Percentiles rank a stretch among this genome's conserved stretches.
Conservation (phyloP, 1,284 basidiomycete species). For the Melampsora americana region DNA sequence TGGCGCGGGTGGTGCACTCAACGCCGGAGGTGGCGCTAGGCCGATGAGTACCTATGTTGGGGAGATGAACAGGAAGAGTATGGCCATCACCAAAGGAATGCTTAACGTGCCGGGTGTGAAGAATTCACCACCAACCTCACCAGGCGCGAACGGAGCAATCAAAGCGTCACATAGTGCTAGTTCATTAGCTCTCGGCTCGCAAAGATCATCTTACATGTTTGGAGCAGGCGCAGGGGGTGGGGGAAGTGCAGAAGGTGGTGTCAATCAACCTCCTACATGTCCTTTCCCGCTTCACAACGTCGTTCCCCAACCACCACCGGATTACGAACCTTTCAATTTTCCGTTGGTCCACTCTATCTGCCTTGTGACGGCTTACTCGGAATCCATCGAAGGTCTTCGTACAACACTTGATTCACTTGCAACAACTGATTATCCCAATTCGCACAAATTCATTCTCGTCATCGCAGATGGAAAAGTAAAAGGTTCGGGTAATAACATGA, state of each 20-base stretch:
- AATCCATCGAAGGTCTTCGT: slow-evolving; percentile 90
- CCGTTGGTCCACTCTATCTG: slow-evolving; percentile 90
- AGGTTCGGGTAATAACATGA: slow-evolving; percentile 79
- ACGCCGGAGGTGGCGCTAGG: slow-evolving; percentile 8
- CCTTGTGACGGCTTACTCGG: slow-evolving; percentile 96
- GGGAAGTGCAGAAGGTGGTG: slow-evolving; percentile 22
- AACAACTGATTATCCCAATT: slow-evolving; percentile 97
- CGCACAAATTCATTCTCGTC: slow-evolving; percentile 90
- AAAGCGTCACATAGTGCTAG: slow-evolving; percentile 21
- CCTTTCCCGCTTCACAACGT: slow-evolving; percentile 89
- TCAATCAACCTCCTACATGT: slow-evolving; percentile 57
- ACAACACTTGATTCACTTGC: slow-evolving; percentile 96
- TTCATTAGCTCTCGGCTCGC: slow-evolving; percentile 41
- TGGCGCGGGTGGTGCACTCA: background rate
- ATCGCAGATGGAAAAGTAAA: slow-evolving; percentile 99
- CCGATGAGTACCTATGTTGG: slow-evolving; percentile 60
- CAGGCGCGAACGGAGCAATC: slow-evolving; percentile 10
- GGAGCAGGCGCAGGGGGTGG: slow-evolving; percentile 9
- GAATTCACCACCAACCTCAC: slow-evolving; percentile 37
- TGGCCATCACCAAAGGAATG: slow-evolving; percentile 29
- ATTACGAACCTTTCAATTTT: slow-evolving; percentile 94
- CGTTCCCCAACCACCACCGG: slow-evolving; percentile 83
- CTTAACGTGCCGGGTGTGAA: slow-evolving; percentile 21
- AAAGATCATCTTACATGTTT: slow-evolving; percentile 32
- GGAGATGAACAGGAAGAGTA: slow-evolving; percentile 48